A percentile compares a stretch with the other conserved stretches of the same genome.
These are phyloP conservation scores for Fusarium globosum DNA, from an alignment of 2,329 filamentous ascomycete genomes.

Conservation along the genomic window DNA sequence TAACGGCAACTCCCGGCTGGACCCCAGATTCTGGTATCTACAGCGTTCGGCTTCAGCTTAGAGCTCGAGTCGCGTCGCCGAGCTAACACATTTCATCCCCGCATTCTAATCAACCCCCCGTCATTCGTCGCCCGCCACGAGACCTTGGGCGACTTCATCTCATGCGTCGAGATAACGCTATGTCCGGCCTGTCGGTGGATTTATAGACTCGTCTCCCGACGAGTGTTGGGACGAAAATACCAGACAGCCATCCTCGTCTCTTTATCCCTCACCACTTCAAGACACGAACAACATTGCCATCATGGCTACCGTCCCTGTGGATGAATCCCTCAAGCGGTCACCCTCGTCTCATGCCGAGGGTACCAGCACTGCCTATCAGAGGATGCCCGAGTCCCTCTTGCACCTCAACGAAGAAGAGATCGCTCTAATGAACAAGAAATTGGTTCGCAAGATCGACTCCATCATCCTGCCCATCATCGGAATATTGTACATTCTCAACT, in stretches of 20 bases:
- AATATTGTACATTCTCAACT: slow-evolving; percentile 56
- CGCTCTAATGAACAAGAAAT: slow-evolving; percentile 10
- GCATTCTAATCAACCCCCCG: neutral
- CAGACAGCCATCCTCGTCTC: neutral
- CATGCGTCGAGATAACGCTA: slow-evolving; percentile 7
- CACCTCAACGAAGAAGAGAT: slow-evolving; percentile 9
- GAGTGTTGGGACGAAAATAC: neutral
- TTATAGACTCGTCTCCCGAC: slow-evolving; percentile 5
- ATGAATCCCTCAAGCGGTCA: slow-evolving; percentile 8
- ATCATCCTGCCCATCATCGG: slow-evolving; percentile 45
- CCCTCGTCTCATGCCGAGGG: slow-evolving; percentile 18
- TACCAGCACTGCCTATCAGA: slow-evolving; percentile 11
- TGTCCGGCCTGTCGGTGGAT: slow-evolving; percentile 2
- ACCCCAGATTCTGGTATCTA: slow-evolving; percentile 10
- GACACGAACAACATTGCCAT: neutral
- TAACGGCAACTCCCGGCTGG: neutral
- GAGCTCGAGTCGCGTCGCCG: neutral
- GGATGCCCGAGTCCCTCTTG: slow-evolving; percentile 22
- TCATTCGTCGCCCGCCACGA: neutral
- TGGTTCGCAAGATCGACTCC: slow-evolving; percentile 47
- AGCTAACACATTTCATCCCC: neutral
- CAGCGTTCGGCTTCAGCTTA: neutral
- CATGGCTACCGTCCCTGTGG: slow-evolving; percentile 9
- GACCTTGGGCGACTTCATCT: neutral
- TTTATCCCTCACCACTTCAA: neutral